Conservation (phyloP, 2,329 filamentous ascomycete genomes). For the Nectriaceae sp. region DNA sequence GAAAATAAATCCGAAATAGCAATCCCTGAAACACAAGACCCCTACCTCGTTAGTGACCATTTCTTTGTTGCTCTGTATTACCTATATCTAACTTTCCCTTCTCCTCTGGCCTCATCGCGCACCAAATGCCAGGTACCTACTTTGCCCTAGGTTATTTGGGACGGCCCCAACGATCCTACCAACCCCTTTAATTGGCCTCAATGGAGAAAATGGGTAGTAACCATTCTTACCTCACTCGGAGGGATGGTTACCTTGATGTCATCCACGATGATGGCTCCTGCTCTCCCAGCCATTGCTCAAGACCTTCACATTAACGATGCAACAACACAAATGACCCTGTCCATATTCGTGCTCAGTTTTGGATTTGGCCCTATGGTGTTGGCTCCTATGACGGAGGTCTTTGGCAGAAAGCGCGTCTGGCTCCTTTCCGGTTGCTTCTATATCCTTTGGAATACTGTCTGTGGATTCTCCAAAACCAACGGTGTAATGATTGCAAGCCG, state of each 20-base stretch:
- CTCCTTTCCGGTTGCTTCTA: neutral
- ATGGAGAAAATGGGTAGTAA: slow-evolving; percentile 13
- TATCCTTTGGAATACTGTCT: neutral
- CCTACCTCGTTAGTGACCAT: too few species aligned
- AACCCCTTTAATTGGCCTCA: slow-evolving; percentile 15
- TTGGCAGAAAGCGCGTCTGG: neutral
- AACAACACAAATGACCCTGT: neutral
- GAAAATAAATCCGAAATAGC: too few species aligned
- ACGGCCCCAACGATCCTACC: slow-evolving; percentile 13
- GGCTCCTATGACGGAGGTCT: neutral
- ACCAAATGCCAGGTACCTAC: too few species aligned
- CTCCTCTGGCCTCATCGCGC: too few species aligned
- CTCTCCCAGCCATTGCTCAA: slow-evolving; percentile 32
- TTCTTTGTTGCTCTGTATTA: too few species aligned
- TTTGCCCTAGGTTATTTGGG: slow-evolving; percentile 8
- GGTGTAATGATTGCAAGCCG: neutral
- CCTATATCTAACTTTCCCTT: too few species aligned
- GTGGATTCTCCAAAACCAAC: neutral
- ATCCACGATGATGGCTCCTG: slow-evolving; percentile 34
- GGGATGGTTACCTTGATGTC: slow-evolving; percentile 12
- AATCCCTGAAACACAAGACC: too few species aligned
- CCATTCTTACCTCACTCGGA: slow-evolving; percentile 7
- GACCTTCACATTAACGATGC: neutral
- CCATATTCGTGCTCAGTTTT: neutral
- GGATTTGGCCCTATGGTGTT: neutral